phyloP scores from a whole-genome alignment of 345 rosid genomes.

The Orychophragmus violaceus region DNA sequence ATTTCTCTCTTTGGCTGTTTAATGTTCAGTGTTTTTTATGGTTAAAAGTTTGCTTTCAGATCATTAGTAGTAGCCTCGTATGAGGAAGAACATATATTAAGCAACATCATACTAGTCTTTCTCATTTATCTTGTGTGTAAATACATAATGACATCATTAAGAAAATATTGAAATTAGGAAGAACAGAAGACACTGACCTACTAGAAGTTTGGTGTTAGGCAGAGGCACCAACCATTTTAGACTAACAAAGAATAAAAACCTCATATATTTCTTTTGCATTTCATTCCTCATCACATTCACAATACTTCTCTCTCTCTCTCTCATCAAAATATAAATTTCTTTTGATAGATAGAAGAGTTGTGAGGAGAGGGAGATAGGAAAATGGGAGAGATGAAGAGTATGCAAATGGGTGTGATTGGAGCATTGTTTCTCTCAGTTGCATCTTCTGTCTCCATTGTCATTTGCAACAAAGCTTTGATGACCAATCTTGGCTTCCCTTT shows the following conservation, averaged over 20 bases:
- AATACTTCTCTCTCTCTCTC: slow-evolving; percentile 10
- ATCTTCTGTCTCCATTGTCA: slow-evolving; percentile 96
- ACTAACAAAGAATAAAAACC: slow-evolving; percentile 21
- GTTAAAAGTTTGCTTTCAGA: slow-evolving; percentile 23
- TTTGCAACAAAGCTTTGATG: slow-evolving; percentile 99
- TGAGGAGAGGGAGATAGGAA: not conserved
- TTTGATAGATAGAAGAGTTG: slow-evolving; percentile 7
- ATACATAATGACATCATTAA: slow-evolving; percentile 3
- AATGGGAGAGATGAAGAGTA: slow-evolving; percentile 87
- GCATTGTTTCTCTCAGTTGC: slow-evolving; percentile 94
- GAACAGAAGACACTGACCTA: slow-evolving; percentile 8
- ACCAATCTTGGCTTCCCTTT: slow-evolving; percentile 98
- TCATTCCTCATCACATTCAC: slow-evolving; percentile 21
- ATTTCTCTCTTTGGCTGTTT: not conserved
- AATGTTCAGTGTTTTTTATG: slow-evolving; percentile 1
- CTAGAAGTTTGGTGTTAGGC: slow-evolving; percentile 27
- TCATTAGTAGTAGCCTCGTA: slow-evolving; percentile 11
- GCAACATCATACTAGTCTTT: slow-evolving; percentile 17
- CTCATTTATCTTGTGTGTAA: slow-evolving; percentile 10
- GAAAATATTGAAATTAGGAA: slow-evolving; percentile 2
- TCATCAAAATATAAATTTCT: not conserved
- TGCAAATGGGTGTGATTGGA: slow-evolving; percentile 85
- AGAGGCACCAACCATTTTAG: slow-evolving; percentile 22
- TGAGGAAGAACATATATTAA: slow-evolving; percentile 3
- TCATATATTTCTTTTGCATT: slow-evolving; percentile 25